Evolutionary conservation across 2,329 filamentous ascomycete species (phyloP).

Genomic region (Aspergillus fischeri): DNA sequence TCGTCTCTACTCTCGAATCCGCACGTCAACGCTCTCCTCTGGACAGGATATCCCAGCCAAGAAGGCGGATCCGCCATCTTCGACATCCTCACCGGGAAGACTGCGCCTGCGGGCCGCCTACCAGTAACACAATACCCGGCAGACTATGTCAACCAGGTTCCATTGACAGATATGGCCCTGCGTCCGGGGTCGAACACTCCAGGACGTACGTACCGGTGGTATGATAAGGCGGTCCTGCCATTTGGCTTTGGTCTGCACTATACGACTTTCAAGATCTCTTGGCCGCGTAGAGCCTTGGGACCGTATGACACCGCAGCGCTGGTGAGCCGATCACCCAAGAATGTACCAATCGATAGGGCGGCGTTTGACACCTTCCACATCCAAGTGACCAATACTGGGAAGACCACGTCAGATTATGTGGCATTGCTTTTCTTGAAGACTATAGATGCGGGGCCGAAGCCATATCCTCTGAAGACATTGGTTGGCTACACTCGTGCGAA

Average conservation of each 20-base stretch:
- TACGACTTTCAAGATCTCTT: conserved; percentile 29
- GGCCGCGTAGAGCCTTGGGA: neutral
- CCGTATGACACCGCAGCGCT: conserved; percentile 1
- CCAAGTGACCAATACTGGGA: conserved; percentile 29
- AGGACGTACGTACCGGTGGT: conserved; percentile 40
- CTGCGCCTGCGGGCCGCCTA: conserved; percentile 35
- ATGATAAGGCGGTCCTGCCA: conserved; percentile 29
- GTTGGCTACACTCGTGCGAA: conserved; percentile 25
- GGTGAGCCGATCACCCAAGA: neutral
- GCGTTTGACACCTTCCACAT: conserved; percentile 24
- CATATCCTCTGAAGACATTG: conserved; percentile 33
- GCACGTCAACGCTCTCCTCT: conserved; percentile 32
- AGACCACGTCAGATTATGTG: conserved; percentile 31
- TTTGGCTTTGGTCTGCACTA: conserved; percentile 41
- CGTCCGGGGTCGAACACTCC: conserved; percentile 25
- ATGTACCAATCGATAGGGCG: neutral
- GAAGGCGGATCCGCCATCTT: conserved; percentile 34
- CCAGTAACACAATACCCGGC: conserved; percentile 32
- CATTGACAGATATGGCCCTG: conserved; percentile 33
- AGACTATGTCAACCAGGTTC: conserved; percentile 39
- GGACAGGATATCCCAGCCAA: conserved; percentile 40
- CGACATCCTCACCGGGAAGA: conserved; percentile 34
- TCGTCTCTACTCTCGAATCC: conserved; percentile 28
- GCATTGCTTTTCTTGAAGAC: conserved; percentile 30
- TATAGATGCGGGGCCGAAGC: conserved; percentile 26